Conservation (phyloP, 2,329 filamentous ascomycete genomes). For the Neofusicoccum umdonicola region DNA sequence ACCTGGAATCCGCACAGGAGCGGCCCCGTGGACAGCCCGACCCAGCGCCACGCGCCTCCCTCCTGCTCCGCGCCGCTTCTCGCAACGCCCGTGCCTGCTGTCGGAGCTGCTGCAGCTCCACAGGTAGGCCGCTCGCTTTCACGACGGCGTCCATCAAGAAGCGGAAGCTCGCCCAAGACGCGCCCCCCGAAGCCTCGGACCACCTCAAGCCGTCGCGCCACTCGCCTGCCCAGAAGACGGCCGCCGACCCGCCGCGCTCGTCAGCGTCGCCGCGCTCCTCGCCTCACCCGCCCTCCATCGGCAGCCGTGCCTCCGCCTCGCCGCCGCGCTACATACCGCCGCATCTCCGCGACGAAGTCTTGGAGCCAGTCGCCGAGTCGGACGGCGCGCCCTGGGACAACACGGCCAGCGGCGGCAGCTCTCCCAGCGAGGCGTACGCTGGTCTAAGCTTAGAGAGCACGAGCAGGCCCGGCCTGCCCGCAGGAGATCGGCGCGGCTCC, state of each 20-base stretch:
- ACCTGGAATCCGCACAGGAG: not conserved
- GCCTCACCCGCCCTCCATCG: conserved; percentile 30
- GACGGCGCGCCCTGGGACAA: conserved; percentile 30
- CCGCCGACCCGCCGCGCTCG: conserved; percentile 16
- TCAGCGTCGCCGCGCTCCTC: conserved; percentile 36
- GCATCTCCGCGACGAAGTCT: conserved; percentile 55
- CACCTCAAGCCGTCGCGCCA: not conserved
- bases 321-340: conserved; percentile 54
- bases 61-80: conserved; percentile 8
- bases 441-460: conserved; percentile 48
- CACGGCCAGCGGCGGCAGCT: conserved; percentile 41
- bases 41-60: not conserved
- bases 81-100: conserved; percentile 27
- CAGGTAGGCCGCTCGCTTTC: conserved; percentile 36
- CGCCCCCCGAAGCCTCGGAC: conserved; percentile 20
- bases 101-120: conserved; percentile 40
- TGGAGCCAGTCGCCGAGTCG: conserved; percentile 33
- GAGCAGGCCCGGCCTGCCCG: conserved; percentile 25
- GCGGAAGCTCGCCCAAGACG: conserved; percentile 42
- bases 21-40: no score
- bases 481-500: conserved; percentile 26
- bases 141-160: conserved; percentile 47
- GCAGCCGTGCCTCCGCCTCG: conserved; percentile 29
- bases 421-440: conserved; percentile 54
- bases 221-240: conserved; percentile 5